A percentile compares a stretch with the other conserved stretches of the same genome.
phyloP scores from a whole-genome alignment of 768 basidiomycete genomes.

The Leccinellum luteum region DNA sequence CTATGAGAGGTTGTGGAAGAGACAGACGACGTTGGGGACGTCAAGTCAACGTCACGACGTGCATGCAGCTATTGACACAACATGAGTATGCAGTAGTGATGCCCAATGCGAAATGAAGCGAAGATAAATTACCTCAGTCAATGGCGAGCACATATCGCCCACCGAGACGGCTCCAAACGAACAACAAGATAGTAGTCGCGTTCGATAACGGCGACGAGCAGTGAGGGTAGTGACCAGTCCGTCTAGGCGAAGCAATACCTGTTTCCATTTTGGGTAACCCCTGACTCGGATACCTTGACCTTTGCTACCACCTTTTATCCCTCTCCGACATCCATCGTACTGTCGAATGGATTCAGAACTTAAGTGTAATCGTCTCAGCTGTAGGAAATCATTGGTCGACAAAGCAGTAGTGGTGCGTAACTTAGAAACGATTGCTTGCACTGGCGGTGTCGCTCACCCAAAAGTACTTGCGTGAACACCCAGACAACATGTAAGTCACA shows the following conservation, averaged over 20 bases:
- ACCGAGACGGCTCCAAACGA: too few relatives aligned
- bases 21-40: too few relatives aligned
- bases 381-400: conserved; percentile 62
- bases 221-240: too few relatives aligned
- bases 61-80: too few relatives aligned
- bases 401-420: conserved; percentile 81
- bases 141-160: too few relatives aligned
- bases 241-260: background rate
- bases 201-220: too few relatives aligned
- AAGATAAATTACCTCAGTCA: too few relatives aligned
- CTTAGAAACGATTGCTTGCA: background rate
- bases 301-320: background rate
- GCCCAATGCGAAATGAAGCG: too few relatives aligned
- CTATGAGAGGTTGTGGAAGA: too few relatives aligned
- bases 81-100: too few relatives aligned
- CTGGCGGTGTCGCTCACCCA: background rate
- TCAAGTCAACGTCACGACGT: too few relatives aligned
- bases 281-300: background rate
- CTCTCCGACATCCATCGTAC: background rate
- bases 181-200: too few relatives aligned
- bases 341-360: conserved; percentile 67
- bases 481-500: conserved; percentile 55
- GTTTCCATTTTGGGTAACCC: conserved; percentile 15
- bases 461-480: background rate
- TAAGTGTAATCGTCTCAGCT: conserved; percentile 77